Evolutionary conservation across 495 filamentous ascomycete species (phyloP).

Genomic region (Neurospora hispaniola): DNA sequence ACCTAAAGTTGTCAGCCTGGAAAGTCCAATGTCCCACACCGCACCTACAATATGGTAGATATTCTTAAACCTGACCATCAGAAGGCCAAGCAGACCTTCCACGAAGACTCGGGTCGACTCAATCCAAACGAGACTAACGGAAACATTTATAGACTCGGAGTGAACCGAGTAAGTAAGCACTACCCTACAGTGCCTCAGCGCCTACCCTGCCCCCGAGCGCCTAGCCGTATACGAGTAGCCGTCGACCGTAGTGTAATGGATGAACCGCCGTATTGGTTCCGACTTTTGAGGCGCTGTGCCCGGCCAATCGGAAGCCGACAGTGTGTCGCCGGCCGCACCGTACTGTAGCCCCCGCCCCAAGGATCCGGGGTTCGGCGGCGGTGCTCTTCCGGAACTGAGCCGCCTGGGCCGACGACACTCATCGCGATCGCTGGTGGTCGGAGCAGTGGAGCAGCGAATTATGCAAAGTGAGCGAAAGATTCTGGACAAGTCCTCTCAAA

Average conservation of each 20-base stretch:
- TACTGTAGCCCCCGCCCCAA: not conserved
- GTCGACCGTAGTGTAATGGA: not conserved
- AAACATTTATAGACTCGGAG: not conserved
- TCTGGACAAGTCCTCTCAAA: not conserved
- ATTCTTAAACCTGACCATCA: not conserved
- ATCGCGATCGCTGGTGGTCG: not conserved
- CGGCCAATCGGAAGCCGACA: not conserved
- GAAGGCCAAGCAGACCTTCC: not conserved
- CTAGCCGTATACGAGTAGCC: not conserved
- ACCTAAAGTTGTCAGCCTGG: not conserved
- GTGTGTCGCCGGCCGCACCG: not conserved
- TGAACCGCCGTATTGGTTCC: not conserved
- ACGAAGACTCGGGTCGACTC: not conserved
- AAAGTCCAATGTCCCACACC: not conserved
- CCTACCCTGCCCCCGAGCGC: not conserved
- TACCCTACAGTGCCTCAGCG: not conserved
- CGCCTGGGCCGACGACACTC: not conserved
- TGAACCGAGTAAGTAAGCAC: not conserved
- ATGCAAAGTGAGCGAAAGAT: not conserved
- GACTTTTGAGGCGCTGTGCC: not conserved
- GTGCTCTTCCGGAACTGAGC: not conserved
- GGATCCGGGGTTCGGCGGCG: not conserved
- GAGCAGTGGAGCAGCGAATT: not conserved
- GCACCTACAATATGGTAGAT: not conserved
- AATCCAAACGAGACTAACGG: not conserved